Evolutionary conservation across 2,329 filamentous ascomycete genomes (phyloP), one percentile per base, ranked within the genome.

Genomic region (Arachnomyces sp.): DNA sequence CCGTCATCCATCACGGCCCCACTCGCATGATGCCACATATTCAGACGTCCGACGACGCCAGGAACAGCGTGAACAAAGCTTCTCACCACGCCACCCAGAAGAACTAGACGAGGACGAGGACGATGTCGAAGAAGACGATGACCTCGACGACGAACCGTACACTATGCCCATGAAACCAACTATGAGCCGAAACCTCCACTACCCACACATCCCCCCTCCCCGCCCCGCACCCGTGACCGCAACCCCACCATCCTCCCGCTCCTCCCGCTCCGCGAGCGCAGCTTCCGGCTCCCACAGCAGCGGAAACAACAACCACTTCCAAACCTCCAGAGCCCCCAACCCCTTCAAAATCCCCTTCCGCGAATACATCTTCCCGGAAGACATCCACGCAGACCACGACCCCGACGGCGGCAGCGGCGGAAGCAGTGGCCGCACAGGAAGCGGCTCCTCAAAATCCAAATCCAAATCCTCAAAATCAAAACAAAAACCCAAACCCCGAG

Each of bases 11-110:
- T 56, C 60, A 16, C 57, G 59, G 4, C 20, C 9, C 9, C 61
- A 61, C 45, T 63, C 58, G 2, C 61, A 65, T 33, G 61, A 65
- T 35, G 33, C 43, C 34, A 52, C 58, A 5, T 61, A 60, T 34
- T 51, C 44, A 2, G 53, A 57, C 14, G 52, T 49, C 44, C 56
- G 55, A 2, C 45, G 48, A 11, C 49, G 54, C 20, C 20, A 25
- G 9, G 5, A 25, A 9, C 20, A 25, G 20, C 20, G 20, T 5
- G 31, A 56, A 61, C 7, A 11, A 18, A 37, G 53, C 2, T 60
- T 58, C 0, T 52, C 59, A 7, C 9, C 17, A 14, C 39, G 17
- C 38, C 18, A 28, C 9, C 20, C 20, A 25, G 36, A 5, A 34
- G 30, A 39, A 16, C 11, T 25, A 25, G 20, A 25, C 20, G 20